phyloP scores from a whole-genome alignment of 306 rosid species.

The Luffa aegyptiaca region DNA sequence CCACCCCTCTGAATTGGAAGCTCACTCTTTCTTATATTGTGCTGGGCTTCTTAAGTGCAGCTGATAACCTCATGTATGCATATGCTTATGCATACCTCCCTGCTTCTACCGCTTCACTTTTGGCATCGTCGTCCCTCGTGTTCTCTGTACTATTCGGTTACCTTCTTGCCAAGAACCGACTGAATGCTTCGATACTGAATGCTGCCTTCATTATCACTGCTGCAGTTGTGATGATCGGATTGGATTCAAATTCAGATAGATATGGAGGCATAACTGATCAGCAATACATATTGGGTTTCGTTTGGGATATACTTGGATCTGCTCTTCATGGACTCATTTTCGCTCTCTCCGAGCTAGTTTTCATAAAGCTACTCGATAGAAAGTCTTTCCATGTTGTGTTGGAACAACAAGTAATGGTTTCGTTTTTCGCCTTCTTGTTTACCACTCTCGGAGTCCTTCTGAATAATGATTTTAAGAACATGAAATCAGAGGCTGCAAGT shows the following conservation, averaged over 20 bases:
- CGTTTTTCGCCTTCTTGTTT: slow-evolving; percentile 55
- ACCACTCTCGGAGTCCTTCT: slow-evolving; percentile 54
- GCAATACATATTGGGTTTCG: slow-evolving; percentile 62
- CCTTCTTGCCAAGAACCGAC: slow-evolving; percentile 56
- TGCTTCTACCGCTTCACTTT: slow-evolving; percentile 83
- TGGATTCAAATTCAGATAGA: slow-evolving; percentile 81
- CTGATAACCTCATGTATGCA: slow-evolving; percentile 89
- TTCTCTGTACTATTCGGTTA: slow-evolving; percentile 76
- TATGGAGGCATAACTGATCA: slow-evolving; percentile 31
- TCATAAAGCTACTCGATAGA: slow-evolving; percentile 49
- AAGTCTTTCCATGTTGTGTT: slow-evolving; percentile 78
- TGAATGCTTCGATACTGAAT: slow-evolving; percentile 60
- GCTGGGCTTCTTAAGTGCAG: slow-evolving; percentile 75
- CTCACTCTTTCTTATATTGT: slow-evolving; percentile 42
- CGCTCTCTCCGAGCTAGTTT: slow-evolving; percentile 76
- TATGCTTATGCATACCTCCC: slow-evolving; percentile 96
- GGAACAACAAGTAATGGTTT: slow-evolving; percentile 90
- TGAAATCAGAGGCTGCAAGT: slow-evolving; percentile 45
- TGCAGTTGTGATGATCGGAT: slow-evolving; percentile 63
- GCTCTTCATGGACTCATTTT: slow-evolving; percentile 93
- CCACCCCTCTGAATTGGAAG: slow-evolving; percentile 43
- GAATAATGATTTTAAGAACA: slow-evolving; percentile 48
- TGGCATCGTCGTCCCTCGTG: slow-evolving; percentile 75
- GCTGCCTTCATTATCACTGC: slow-evolving; percentile 58
- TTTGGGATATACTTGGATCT: slow-evolving; percentile 86